A percentile compares a stretch with the other conserved stretches of the same genome.
These are phyloP conservation scores for Lipomyces japonicus DNA, from an alignment of 805 yeast genomes.

Conservation along the genomic window DNA sequence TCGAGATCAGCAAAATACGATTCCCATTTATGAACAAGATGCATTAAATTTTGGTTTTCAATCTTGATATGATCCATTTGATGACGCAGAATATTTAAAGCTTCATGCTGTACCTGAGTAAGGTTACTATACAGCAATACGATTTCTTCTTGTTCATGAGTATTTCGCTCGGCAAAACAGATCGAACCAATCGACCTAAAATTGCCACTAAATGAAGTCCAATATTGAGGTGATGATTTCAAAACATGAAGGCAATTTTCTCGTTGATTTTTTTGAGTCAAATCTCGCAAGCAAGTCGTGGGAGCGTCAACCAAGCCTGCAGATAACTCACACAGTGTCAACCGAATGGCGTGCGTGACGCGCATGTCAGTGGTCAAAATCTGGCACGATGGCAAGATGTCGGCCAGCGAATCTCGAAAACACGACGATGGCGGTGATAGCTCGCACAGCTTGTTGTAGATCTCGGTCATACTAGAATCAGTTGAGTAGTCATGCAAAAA, in stretches of 20 bases:
- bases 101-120: constrained; percentile 11
- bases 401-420: constrained; percentile 17
- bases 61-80: constrained; percentile 8
- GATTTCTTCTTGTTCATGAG: constrained; percentile 19
- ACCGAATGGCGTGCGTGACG: constrained; percentile 16
- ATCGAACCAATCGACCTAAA: constrained; percentile 24
- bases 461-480: background rate
- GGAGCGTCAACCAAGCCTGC: constrained; percentile 23
- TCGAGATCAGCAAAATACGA: background rate
- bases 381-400: constrained; percentile 18
- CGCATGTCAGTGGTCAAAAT: constrained; percentile 13
- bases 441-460: constrained; percentile 16
- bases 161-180: constrained; percentile 19
- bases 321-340: constrained; percentile 28
- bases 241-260: constrained; percentile 17
- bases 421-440: constrained; percentile 26
- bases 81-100: constrained; percentile 5
- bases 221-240: constrained; percentile 26
- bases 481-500: background rate
- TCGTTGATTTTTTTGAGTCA: background rate
- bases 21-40: constrained; percentile 1
- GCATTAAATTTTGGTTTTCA: background rate
- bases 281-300: constrained; percentile 1
- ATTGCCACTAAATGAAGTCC: constrained; percentile 32
- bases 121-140: constrained; percentile 15